Evolutionary conservation across 164 flowering plant genomes (phyloP).

Genomic region (Berberis thunbergii): DNA sequence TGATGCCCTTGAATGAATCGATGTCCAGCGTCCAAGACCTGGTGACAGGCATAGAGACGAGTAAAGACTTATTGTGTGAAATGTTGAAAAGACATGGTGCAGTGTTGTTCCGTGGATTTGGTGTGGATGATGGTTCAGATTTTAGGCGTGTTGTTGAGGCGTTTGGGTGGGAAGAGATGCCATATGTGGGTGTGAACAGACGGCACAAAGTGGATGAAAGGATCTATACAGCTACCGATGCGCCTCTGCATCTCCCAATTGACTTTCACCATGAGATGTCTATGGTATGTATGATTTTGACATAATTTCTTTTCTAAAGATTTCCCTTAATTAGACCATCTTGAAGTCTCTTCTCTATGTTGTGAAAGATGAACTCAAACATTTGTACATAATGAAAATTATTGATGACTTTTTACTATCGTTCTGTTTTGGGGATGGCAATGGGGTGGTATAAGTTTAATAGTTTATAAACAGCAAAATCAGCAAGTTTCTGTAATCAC

Average conservation of each 20-base stretch:
- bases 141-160: background rate
- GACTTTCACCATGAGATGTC: constrained; percentile 1
- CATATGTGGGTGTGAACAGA: background rate
- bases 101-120: background rate
- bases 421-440: too few relatives aligned
- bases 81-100: background rate
- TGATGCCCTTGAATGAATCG: background rate
- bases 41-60: background rate
- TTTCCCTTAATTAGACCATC: too few relatives aligned
- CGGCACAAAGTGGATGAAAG: background rate
- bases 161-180: background rate
- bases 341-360: too few relatives aligned
- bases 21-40: background rate
- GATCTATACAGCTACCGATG: background rate
- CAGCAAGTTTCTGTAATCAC: too few relatives aligned
- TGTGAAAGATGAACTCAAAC: too few relatives aligned
- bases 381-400: too few relatives aligned
- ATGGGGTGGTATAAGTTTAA: too few relatives aligned
- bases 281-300: background rate
- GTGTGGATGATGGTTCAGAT: background rate
- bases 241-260: background rate
- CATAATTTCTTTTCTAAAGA: too few relatives aligned
- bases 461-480: too few relatives aligned
- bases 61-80: background rate
- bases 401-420: too few relatives aligned